Evolutionary conservation across 78 protist species (phyloP).

Genomic region (Polysphondylium violaceum): DNA sequence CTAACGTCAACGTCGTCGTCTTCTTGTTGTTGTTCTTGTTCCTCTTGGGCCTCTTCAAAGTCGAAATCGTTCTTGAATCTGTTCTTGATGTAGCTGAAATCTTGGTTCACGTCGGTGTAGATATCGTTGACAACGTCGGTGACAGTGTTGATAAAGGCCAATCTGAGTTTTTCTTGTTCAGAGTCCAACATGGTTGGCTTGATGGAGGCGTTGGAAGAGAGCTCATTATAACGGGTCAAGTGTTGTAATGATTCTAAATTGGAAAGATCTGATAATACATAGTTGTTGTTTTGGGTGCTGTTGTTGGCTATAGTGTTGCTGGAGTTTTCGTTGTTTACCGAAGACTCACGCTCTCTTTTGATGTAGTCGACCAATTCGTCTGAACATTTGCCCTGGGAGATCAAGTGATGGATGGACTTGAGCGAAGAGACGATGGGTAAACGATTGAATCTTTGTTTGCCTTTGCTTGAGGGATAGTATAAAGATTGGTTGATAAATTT

Average conservation of each 20-base stretch:
- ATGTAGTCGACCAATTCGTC: conserved; percentile 29
- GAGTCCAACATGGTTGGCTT: too few species aligned
- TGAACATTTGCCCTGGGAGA: not conserved
- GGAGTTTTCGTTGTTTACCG: too few species aligned
- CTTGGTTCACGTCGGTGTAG: not conserved
- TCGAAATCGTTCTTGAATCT: not conserved
- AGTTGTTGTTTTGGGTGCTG: not conserved
- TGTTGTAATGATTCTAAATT: not conserved
- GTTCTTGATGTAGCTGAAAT: not conserved
- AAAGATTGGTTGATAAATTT: not conserved
- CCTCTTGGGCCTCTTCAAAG: not conserved
- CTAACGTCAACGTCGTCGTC: not conserved
- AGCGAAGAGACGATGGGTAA: conserved; percentile 21
- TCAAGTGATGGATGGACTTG: conserved; percentile 7
- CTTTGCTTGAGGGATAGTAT: not conserved
- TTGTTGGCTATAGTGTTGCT: too few species aligned
- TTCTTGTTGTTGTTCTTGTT: not conserved
- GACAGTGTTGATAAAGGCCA: not conserved
- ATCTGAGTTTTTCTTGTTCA: not conserved
- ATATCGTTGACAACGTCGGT: not conserved
- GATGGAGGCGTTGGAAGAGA: not conserved
- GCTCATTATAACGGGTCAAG: conserved; percentile 2
- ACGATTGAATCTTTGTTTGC: not conserved
- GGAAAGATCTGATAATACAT: conserved; percentile 6
- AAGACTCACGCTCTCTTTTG: not conserved